Conservation (phyloP, 768 basidiomycete genomes). For the Mycena maculata region DNA sequence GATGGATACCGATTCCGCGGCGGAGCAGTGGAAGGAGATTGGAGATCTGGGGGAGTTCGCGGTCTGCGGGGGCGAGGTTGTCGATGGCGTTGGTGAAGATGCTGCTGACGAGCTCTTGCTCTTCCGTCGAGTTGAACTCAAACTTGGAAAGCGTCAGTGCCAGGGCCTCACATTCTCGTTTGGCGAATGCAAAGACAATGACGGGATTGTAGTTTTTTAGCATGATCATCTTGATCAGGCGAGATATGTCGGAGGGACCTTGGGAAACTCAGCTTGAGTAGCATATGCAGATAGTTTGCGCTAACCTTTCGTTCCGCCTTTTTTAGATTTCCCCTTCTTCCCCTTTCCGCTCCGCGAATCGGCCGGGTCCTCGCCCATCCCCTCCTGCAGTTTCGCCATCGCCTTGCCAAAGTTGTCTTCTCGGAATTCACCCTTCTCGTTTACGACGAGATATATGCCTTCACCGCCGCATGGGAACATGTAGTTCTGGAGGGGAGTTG, state of each 20-base stretch:
- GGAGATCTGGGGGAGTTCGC: constrained; percentile 91
- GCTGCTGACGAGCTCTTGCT: constrained; percentile 85
- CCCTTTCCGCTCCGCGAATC: constrained; percentile 88
- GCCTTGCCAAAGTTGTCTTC: constrained; percentile 99
- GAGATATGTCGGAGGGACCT: constrained; percentile 95
- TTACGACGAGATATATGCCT: constrained; percentile 98
- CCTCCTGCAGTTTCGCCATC: constrained; percentile 92
- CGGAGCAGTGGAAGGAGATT: constrained; percentile 93
- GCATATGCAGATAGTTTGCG: background rate
- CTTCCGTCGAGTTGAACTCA: constrained; percentile 93
- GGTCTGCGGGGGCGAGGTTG: constrained; percentile 87
- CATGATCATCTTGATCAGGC: constrained; percentile 99
- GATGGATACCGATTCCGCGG: constrained; percentile 97
- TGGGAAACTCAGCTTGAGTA: background rate
- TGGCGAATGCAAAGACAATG: constrained; percentile 98
- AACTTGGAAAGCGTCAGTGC: constrained; percentile 94
- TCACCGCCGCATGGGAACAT: constrained; percentile 97
- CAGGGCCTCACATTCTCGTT: constrained; percentile 95
- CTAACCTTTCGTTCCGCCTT: constrained; percentile 94
- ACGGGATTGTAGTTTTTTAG: constrained; percentile 97
- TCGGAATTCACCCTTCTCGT: constrained; percentile 96
- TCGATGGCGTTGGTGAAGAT: constrained; percentile 97
- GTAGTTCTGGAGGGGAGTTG: constrained; percentile 97
- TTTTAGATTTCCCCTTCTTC: constrained; percentile 91
- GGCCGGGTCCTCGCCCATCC: constrained; percentile 90